Evolutionary conservation across 495 filamentous ascomycete species (phyloP).

Genomic region (Aspergillus campestris): DNA sequence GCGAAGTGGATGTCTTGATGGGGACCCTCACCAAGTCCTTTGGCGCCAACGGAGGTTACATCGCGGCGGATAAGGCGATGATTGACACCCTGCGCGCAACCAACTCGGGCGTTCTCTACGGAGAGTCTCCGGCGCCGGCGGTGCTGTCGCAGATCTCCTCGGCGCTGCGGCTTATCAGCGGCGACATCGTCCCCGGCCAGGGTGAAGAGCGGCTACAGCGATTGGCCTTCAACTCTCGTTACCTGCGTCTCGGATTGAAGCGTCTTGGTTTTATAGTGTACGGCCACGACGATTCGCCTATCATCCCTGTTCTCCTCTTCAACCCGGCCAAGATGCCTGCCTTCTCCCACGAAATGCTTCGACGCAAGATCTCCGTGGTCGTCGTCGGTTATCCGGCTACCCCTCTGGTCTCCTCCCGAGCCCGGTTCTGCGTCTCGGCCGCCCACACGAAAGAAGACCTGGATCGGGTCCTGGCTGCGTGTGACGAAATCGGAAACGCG

Average conservation of each 20-base stretch:
- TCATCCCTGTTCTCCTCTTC: constrained; percentile 89
- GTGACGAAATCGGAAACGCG: constrained; percentile 85
- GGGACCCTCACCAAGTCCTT: constrained; percentile 98
- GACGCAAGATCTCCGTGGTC: constrained; percentile 95
- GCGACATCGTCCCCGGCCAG: constrained; percentile 80
- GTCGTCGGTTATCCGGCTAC: constrained; percentile 97
- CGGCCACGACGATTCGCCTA: constrained; percentile 95
- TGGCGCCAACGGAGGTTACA: constrained; percentile 94
- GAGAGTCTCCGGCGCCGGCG: constrained; percentile 79
- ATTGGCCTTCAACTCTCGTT: constrained; percentile 96
- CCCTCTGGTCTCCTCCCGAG: constrained; percentile 88
- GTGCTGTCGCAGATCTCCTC: constrained; percentile 82
- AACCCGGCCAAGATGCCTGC: constrained; percentile 96
- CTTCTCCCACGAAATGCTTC: constrained; percentile 96
- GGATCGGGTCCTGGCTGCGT: constrained; percentile 81
- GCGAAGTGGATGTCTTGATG: constrained; percentile 93
- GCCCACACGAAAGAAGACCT: constrained; percentile 98
- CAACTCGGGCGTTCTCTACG: constrained; percentile 80
- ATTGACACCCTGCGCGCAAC: constrained; percentile 82
- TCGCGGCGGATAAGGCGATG: constrained; percentile 82
- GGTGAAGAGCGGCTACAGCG: constrained; percentile 93
- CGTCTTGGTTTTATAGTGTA: constrained; percentile 94
- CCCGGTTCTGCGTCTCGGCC: constrained; percentile 90
- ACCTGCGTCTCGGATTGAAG: constrained; percentile 93
- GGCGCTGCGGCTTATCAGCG: constrained; percentile 77